Evolutionary conservation across 2,329 filamentous ascomycete species (phyloP).

Genomic region (Trichoderma gracile): DNA sequence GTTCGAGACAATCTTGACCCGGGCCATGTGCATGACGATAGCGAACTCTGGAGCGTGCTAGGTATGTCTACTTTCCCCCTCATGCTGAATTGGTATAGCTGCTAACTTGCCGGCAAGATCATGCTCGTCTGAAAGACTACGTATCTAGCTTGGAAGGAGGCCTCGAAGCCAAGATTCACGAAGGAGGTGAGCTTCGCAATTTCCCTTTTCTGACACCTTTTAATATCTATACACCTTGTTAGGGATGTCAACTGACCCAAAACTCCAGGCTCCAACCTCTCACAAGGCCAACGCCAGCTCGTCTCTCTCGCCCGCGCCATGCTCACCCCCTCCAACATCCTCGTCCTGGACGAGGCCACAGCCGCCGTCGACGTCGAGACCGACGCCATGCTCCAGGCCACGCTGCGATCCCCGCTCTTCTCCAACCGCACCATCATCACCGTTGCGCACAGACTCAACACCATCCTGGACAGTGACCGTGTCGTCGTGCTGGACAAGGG

Average conservation of each 20-base stretch:
- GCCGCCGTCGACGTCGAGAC: slow-evolving; percentile 71
- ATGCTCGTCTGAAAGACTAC: slow-evolving; percentile 91
- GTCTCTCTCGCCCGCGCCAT: slow-evolving; percentile 91
- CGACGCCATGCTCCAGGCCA: slow-evolving; percentile 65
- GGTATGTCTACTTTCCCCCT: slow-evolving; percentile 50
- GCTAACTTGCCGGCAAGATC: slow-evolving; percentile 57
- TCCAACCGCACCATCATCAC: slow-evolving; percentile 95
- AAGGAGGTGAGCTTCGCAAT: slow-evolving; percentile 72
- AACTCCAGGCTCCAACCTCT: slow-evolving; percentile 80
- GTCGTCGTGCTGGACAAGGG: slow-evolving; percentile 93
- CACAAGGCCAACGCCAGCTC: slow-evolving; percentile 90
- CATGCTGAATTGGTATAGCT: not conserved
- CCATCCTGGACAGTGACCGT: slow-evolving; percentile 83
- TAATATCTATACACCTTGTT: too few relatives aligned
- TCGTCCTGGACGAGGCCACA: slow-evolving; percentile 95
- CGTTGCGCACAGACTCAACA: slow-evolving; percentile 97
- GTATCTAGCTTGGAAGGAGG: slow-evolving; percentile 83
- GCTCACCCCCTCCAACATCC: slow-evolving; percentile 92
- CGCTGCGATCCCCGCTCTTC: slow-evolving; percentile 68
- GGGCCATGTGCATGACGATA: slow-evolving; percentile 92
- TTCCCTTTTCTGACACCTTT: not conserved
- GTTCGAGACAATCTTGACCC: slow-evolving; percentile 95
- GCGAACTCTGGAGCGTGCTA: slow-evolving; percentile 92
- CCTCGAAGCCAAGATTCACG: slow-evolving; percentile 85
- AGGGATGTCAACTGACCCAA: slow-evolving; percentile 27